These are phyloP conservation scores for Termitomyces sp. DNA, from an alignment of 768 basidiomycete species.

Conservation along the genomic window DNA sequence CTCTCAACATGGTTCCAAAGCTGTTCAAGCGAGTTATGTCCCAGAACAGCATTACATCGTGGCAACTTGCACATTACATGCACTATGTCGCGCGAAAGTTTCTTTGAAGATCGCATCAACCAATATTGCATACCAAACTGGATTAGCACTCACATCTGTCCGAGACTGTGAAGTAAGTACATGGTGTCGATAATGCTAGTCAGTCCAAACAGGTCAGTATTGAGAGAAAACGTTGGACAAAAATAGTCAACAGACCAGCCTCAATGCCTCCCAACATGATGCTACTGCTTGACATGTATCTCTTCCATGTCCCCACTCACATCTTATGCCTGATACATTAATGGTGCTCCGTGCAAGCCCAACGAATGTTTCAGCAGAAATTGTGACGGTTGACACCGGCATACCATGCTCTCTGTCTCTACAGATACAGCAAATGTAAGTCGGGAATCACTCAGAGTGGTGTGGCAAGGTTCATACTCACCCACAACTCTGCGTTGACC, in stretches of 20 bases:
- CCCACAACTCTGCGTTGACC: not conserved
- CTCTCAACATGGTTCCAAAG: constrained; percentile 15
- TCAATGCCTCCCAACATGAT: constrained; percentile 15
- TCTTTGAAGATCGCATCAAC: not conserved
- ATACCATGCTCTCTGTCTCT: constrained; percentile 13
- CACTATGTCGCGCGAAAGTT: not conserved
- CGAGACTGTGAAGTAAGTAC: constrained; percentile 3
- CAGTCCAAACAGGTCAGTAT: not conserved
- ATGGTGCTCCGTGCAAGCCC: constrained; percentile 13
- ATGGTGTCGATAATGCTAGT: constrained; percentile 9
- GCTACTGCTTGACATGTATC: constrained; percentile 12
- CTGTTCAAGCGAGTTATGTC: constrained; percentile 7
- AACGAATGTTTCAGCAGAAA: constrained; percentile 13
- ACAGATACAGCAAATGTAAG: constrained; percentile 1
- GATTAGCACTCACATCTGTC: constrained; percentile 11
- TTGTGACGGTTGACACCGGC: constrained; percentile 10
- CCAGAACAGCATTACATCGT: constrained; percentile 10
- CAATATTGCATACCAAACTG: not conserved
- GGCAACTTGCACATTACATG: constrained; percentile 10
- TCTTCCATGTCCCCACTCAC: constrained; percentile 17
- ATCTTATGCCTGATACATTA: constrained; percentile 9
- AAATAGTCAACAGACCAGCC: constrained; percentile 13
- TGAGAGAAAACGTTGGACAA: constrained; percentile 1
- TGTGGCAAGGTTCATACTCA: not conserved
- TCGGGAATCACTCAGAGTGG: constrained; percentile 10